A percentile compares a stretch with the other conserved stretches of the same genome.
phyloP scores from a whole-genome alignment of 164 flowering plant genomes.

The Vitis vinifera region ASM3070453v1 NC_081818.1:7459501-7460000 shows the following conservation, averaged over 20 bases:
- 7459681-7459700: conserved; percentile 5
- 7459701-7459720: conserved; percentile 8
- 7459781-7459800: not conserved
- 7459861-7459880: conserved; percentile 2
- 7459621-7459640: conserved; percentile 4
- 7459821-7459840: not conserved
- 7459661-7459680: conserved; percentile 9
- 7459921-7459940: conserved; percentile 2
- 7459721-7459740: conserved; percentile 7
- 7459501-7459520: not conserved
- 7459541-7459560: not conserved
- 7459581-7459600: conserved; percentile 1
- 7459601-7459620: conserved; percentile 13
- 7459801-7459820: conserved; percentile 7
- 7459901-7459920: conserved; percentile 3
- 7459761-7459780: conserved; percentile 3
- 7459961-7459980: not conserved
- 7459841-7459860: conserved; percentile 1
- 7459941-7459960: conserved; percentile 10
- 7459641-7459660: not conserved
- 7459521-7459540: not conserved
- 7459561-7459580: not conserved
- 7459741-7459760: not conserved
- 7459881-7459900: not conserved
- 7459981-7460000: not conserved